Evolutionary conservation across 1,284 basidiomycete genomes (phyloP).

Genomic region (Wallemia ichthyophaga): DNA sequence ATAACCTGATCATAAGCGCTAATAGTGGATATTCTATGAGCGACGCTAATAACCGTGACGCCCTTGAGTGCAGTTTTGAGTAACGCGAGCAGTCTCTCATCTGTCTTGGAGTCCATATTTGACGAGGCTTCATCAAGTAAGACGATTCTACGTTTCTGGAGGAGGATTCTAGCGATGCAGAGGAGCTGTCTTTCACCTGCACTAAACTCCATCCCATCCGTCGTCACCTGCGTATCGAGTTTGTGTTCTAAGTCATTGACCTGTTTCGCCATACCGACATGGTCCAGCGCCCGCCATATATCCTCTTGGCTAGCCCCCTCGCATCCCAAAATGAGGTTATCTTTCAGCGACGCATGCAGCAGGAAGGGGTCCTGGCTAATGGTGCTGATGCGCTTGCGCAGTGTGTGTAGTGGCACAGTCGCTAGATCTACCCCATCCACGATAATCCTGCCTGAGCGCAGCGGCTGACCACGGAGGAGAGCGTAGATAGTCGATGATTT

Average conservation of each 20-base stretch:
- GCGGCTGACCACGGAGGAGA: constrained; percentile 5
- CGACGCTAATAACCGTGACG: constrained; percentile 12
- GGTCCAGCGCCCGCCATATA: constrained; percentile 11
- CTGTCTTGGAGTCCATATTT: constrained; percentile 9
- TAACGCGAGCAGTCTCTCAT: constrained; percentile 8
- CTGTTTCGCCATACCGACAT: constrained; percentile 10
- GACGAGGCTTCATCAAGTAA: constrained; percentile 12
- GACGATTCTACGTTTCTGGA: constrained; percentile 13
- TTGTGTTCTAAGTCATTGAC: constrained; percentile 8
- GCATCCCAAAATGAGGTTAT: constrained; percentile 10
- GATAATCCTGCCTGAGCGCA: constrained; percentile 4
- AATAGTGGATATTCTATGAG: constrained; percentile 12
- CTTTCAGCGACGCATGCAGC: constrained; percentile 10
- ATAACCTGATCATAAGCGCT: constrained; percentile 11
- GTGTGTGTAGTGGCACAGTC: constrained; percentile 1
- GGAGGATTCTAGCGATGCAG: constrained; percentile 13
- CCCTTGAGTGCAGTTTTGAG: constrained; percentile 7
- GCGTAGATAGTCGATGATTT: constrained; percentile 7
- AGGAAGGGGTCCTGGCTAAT: constrained; percentile 11
- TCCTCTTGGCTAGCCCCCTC: constrained; percentile 7
- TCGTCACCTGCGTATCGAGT: constrained; percentile 5
- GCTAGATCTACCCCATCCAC: constrained; percentile 8
- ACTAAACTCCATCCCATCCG: constrained; percentile 1
- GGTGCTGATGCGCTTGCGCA: constrained; percentile 2
- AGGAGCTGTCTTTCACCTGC: constrained; percentile 15